Evolutionary conservation across 2,329 filamentous ascomycete species (phyloP), one percentile per base, ranked within the genome.

Genomic region (Colletotrichum costaricense): DNA sequence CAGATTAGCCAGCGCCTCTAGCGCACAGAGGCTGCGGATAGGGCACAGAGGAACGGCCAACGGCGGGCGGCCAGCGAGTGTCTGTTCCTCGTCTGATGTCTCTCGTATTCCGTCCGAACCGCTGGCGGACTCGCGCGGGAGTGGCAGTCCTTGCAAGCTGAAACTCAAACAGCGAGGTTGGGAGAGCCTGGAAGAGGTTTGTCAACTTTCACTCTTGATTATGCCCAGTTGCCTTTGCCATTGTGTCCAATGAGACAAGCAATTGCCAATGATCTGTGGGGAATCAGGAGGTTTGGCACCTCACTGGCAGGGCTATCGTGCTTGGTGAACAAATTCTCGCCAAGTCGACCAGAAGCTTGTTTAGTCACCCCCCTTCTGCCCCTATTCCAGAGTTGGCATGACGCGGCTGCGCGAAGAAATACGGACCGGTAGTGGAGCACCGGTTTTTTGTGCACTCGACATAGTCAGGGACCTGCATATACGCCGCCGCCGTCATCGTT

Each of bases 41-140:
- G 64, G 12, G 69, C 69, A 64, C 54, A 55, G 70, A 60, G 33
- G 42, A 70, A 70, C 42, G 19, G 42, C 42, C 22, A 26, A 68
- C 26, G 57, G 26, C 38, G 38, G 57, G 26, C 38, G 38, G 14
- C 38, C 38, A 42, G 66, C 67, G 52, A n/a, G 14, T 24, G 30
- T 22, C 52, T 14, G 8, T 64, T 22, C 38, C 56, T 70, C 70
- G 60, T 73, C 67, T 70, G 70, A 73, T 73, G 70, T 70, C 42
- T 70, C 38, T 58, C 67, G 67, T 70, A 65, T 73, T 60, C 67
- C 70, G 22, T 73, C 67, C 70, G 66, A 73, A 73, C 70, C 26
- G 67, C 33, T 56, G 55, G n/a, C 55, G 46, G 55, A 24, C 14
- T 49, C 24, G 70, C 70, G 19, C 19, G 46, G 22, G 42, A 60